Base-by-base conservation (phyloP, 2,329 filamentous ascomycete species). In the Ceratocystiopsis minuta region DNA sequence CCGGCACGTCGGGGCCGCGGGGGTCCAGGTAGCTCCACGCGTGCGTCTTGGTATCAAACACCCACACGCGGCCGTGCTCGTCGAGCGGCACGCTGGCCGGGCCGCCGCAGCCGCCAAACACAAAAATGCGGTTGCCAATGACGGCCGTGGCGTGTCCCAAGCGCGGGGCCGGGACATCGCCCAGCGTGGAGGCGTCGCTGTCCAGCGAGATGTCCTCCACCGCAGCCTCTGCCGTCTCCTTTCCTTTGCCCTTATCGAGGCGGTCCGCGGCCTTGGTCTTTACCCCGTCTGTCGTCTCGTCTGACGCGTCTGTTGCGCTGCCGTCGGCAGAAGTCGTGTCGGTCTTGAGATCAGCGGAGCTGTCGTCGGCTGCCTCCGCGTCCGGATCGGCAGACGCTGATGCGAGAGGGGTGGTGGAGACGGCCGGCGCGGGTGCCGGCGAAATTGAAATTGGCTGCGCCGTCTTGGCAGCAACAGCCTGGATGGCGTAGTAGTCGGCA, bases 91-190 rank as follows among this genome's bases (percentile, higher is more conserved):
- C n/a, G 71, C 82, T 78, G 24, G 73, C 74, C 3, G 66, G 59
- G 0, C 80, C 80, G 32, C 79, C 78, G 37, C 82, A 75, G 11
- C 86, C 85, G 38, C 83, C 85, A 57, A 87, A 93, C 36, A 92
- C 49, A 59, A 88, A 88, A 52, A 92, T 75, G 17, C 75, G 75
- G 37, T 70, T 68, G 44, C 76, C 68, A 44, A 90, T 70, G 1
- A 75, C 68, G 13, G 78, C 71, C 0, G 78, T 73, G 32, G 83
- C 78, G 49, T 84, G 73, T 16, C 85, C 85, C 2, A 87, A 73
- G 16, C 85, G 73, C 2, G 82, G 67, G 2, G 65, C 58, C 0
- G 84, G 83, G 1, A 80, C 65, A 31, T 66, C 55, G 24, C 57
- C 60, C 1, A 64, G 51, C 10, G 45, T 32, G 11, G 51, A 47